Conservation (phyloP, 2,329 filamentous ascomycete genomes). For the Arthrobotrys iridis region DNA sequence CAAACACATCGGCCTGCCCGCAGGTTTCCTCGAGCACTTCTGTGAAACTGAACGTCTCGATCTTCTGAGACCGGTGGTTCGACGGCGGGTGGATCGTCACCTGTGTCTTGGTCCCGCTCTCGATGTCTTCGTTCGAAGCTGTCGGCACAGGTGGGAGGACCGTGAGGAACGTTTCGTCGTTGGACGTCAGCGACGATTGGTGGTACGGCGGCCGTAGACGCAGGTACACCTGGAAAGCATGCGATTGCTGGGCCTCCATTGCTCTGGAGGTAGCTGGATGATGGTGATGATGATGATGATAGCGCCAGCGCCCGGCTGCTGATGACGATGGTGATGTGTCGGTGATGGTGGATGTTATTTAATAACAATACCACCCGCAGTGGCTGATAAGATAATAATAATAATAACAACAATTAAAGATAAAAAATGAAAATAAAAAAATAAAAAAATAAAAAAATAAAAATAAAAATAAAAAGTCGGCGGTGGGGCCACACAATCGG, state of each 20-base stretch:
- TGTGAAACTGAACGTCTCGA: conserved; percentile 95
- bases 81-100: conserved; percentile 67
- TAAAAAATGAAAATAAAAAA: no score
- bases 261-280: background rate
- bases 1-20: conserved; percentile 85
- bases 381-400: background rate
- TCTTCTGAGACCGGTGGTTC: conserved; percentile 81
- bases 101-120: conserved; percentile 38
- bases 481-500: no score
- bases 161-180: conserved; percentile 27
- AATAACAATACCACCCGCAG: no score
- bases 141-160: conserved; percentile 47
- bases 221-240: conserved; percentile 48
- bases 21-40: conserved; percentile 89
- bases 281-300: background rate
- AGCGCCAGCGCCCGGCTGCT: no score
- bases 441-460: no score
- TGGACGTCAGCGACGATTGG: background rate
- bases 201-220: conserved; percentile 42
- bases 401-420: no score
- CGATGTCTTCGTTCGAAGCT: conserved; percentile 40
- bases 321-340: background rate
- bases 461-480: no score
- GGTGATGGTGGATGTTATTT: no score
- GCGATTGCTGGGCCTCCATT: conserved; percentile 34